Evolutionary conservation across 2,329 filamentous ascomycete species (phyloP).

Genomic region (Magnaporthiopsis incrustans): DNA sequence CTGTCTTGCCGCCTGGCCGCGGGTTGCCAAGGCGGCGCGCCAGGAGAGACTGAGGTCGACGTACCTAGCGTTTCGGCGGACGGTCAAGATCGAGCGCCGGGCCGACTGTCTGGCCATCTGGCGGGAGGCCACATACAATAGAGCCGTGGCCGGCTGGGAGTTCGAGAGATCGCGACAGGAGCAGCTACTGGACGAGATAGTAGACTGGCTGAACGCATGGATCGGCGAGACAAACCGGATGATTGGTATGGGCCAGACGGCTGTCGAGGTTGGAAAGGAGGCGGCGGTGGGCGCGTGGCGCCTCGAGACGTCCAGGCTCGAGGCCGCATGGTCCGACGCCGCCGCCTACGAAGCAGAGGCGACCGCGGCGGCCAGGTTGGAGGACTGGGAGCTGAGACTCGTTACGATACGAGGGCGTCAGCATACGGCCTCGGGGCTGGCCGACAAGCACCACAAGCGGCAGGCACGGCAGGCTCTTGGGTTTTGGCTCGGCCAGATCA

Average conservation of each 20-base stretch:
- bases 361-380: conserved; percentile 9
- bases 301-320: neutral
- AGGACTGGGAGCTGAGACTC: conserved; percentile 17
- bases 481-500: conserved; percentile 10
- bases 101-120: conserved; percentile 11
- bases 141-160: conserved; percentile 4
- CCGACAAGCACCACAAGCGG: conserved; percentile 14
- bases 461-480: conserved; percentile 12
- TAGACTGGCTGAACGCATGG: conserved; percentile 13
- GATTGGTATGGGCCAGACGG: conserved; percentile 12
- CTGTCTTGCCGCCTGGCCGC: conserved; percentile 13
- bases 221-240: conserved; percentile 16
- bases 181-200: conserved; percentile 7
- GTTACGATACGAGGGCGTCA: conserved; percentile 14
- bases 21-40: conserved; percentile 10
- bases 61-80: conserved; percentile 13
- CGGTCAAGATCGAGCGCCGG: conserved; percentile 13
- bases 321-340: conserved; percentile 9
- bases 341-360: conserved; percentile 11
- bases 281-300: conserved; percentile 13
- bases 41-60: conserved; percentile 13
- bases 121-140: conserved; percentile 6
- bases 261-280: conserved; percentile 14
- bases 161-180: conserved; percentile 10
- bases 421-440: conserved; percentile 15